phyloP scores from a whole-genome alignment of 164 flowering plant species.

The Berberis thunbergii region DNA sequence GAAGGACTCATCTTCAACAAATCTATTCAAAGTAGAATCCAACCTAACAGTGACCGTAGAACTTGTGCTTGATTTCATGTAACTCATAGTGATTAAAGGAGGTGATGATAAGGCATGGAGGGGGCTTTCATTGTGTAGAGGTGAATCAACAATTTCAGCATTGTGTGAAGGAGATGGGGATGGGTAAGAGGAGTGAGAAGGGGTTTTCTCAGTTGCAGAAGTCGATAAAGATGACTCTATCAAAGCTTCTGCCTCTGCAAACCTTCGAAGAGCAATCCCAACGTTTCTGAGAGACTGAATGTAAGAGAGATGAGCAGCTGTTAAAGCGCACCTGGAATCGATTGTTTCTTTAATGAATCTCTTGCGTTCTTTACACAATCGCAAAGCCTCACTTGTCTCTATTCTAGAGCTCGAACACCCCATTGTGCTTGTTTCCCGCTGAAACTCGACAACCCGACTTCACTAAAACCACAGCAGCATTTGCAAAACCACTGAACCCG shows the following conservation, averaged over 20 bases:
- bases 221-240: constrained; percentile 55
- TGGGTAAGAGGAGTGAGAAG: constrained; percentile 67
- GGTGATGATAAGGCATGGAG: constrained; percentile 19
- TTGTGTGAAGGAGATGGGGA: constrained; percentile 69
- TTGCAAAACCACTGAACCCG: background rate
- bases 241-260: constrained; percentile 68
- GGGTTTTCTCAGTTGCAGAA: constrained; percentile 59
- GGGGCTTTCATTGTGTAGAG: constrained; percentile 35
- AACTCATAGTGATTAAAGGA: constrained; percentile 33
- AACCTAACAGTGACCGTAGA: constrained; percentile 53
- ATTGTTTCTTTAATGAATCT: constrained; percentile 74
- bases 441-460: constrained; percentile 9
- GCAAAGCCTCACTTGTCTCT: constrained; percentile 56
- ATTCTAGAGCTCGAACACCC: constrained; percentile 57
- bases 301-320: constrained; percentile 83
- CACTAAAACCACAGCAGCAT: constrained; percentile 7
- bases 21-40: constrained; percentile 24
- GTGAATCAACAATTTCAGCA: constrained; percentile 44
- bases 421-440: constrained; percentile 27
- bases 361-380: constrained; percentile 65
- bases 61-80: constrained; percentile 49
- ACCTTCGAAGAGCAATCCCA: constrained; percentile 71
- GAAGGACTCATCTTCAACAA: constrained; percentile 45
- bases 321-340: constrained; percentile 67
- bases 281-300: constrained; percentile 51